Percentiles rank a stretch among this genome's conserved stretches.
These are phyloP conservation scores for Macrolepiota dolichaula DNA, from an alignment of 768 basidiomycete species.

Conservation along the genomic window DNA sequence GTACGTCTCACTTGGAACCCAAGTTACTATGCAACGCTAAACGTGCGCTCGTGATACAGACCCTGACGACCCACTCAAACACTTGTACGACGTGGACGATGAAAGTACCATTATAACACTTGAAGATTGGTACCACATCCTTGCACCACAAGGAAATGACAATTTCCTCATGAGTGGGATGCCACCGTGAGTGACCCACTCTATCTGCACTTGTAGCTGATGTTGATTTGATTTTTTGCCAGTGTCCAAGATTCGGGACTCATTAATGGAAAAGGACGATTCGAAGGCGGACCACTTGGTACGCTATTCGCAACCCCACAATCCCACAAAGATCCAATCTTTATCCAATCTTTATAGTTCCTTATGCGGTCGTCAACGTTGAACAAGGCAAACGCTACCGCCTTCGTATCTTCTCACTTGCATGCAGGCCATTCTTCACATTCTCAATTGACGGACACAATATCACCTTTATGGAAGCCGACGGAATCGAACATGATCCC, in stretches of 20 bases:
- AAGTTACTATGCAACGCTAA: conserved; percentile 14
- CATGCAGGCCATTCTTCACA: conserved; percentile 39
- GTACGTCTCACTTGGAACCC: conserved; percentile 16
- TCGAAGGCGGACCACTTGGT: conserved; percentile 5
- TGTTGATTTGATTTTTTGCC: not conserved
- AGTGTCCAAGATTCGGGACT: conserved; percentile 5
- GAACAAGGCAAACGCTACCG: conserved; percentile 42
- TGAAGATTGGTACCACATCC: conserved; percentile 1
- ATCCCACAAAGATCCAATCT: not conserved
- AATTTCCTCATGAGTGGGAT: conserved; percentile 28
- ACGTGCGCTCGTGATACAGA: conserved; percentile 18
- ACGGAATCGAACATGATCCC: conserved; percentile 29
- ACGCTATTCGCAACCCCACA: conserved; percentile 1
- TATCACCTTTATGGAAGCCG: conserved; percentile 25
- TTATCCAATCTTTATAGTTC: not conserved
- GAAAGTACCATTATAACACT: conserved; percentile 28
- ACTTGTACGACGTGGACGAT: conserved; percentile 30
- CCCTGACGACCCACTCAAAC: conserved; percentile 24
- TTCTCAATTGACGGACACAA: conserved; percentile 34
- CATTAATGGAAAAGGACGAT: conserved; percentile 15
- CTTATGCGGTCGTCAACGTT: conserved; percentile 36
- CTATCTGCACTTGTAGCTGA: not conserved
- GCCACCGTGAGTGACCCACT: conserved; percentile 7
- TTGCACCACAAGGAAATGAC: conserved; percentile 31
- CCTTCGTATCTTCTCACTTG: conserved; percentile 47